phyloP scores from a whole-genome alignment of 2,329 filamentous ascomycete genomes.

The Thielaviopsis populi region DNA sequence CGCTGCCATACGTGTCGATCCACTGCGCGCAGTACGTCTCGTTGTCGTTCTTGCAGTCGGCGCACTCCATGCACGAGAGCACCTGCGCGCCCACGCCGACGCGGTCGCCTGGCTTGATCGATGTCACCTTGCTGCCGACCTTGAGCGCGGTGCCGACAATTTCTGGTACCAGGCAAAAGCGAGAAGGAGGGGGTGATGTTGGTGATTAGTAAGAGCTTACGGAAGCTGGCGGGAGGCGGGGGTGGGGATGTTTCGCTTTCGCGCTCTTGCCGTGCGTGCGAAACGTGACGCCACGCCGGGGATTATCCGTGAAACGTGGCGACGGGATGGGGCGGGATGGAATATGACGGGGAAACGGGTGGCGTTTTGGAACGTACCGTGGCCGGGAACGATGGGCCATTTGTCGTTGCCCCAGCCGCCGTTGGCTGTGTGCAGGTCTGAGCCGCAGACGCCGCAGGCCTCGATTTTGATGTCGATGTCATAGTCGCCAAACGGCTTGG shows the following conservation, averaged over 20 bases:
- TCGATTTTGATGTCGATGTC: constrained; percentile 75
- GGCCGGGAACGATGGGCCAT: constrained; percentile 46
- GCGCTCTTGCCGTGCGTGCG: too few relatives aligned
- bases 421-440: constrained; percentile 50
- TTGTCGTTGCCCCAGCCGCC: constrained; percentile 46
- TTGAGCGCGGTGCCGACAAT: constrained; percentile 50
- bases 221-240: too few relatives aligned
- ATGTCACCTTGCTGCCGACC: constrained; percentile 46
- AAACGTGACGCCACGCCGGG: too few relatives aligned
- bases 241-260: too few relatives aligned
- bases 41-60: constrained; percentile 49
- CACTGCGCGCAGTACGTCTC: constrained; percentile 53
- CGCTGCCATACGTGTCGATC: constrained; percentile 44
- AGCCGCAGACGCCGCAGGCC: constrained; percentile 55
- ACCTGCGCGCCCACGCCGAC: constrained; percentile 57
- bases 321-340: too few relatives aligned
- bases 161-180: constrained; percentile 26
- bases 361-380: constrained; percentile 24
- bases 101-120: constrained; percentile 44
- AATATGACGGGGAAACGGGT: too few relatives aligned
- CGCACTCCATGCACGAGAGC: constrained; percentile 49
- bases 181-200: background rate
- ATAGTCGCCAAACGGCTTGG: constrained; percentile 69
- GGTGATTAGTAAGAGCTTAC: background rate
- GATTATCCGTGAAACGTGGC: too few relatives aligned